A percentile compares a stretch with the other conserved stretches of the same genome.
Conservation (phyloP, 2,329 filamentous ascomycete genomes). For the Dactylellina drechsleri region DNA sequence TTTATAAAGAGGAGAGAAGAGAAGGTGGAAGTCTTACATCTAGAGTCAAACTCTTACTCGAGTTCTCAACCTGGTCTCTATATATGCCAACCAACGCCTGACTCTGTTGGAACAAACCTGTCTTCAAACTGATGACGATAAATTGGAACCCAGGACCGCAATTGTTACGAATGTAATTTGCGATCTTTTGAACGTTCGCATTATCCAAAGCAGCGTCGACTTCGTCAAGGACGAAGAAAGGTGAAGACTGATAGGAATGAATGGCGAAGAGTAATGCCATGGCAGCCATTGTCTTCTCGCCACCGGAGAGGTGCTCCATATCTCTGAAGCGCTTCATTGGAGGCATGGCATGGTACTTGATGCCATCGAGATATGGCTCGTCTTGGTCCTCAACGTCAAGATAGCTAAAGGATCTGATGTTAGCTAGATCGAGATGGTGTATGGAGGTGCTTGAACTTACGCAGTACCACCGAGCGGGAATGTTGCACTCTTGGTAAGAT, state of each 20-base stretch:
- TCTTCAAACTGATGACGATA: conserved; percentile 96
- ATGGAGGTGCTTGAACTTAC: conserved; percentile 59
- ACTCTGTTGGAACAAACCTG: conserved; percentile 93
- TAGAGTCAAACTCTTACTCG: conserved; percentile 86
- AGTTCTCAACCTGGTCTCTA: conserved; percentile 92
- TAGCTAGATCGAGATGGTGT: conserved; percentile 1
- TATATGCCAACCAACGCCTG: conserved; percentile 96
- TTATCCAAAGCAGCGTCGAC: conserved; percentile 98
- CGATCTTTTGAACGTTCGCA: conserved; percentile 94
- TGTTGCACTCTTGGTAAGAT: conserved; percentile 87
- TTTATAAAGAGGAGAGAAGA: neutral
- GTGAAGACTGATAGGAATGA: conserved; percentile 92
- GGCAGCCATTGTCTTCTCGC: conserved; percentile 98
- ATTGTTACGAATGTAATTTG: conserved; percentile 94
- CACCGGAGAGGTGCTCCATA: conserved; percentile 97
- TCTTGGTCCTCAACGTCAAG: conserved; percentile 96
- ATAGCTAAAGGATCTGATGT: conserved; percentile 66
- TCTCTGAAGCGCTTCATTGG: conserved; percentile 97
- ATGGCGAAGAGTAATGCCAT: conserved; percentile 96
- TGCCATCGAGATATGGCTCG: conserved; percentile 91
- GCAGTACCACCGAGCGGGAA: conserved; percentile 89
- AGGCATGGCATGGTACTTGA: conserved; percentile 99
- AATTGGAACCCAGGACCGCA: conserved; percentile 98
- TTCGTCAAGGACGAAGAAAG: conserved; percentile 98
- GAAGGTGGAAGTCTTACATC: conserved; percentile 76